Base-by-base conservation (phyloP, 805 yeast genomes). In the Wickerhamiella lipophila region DNA sequence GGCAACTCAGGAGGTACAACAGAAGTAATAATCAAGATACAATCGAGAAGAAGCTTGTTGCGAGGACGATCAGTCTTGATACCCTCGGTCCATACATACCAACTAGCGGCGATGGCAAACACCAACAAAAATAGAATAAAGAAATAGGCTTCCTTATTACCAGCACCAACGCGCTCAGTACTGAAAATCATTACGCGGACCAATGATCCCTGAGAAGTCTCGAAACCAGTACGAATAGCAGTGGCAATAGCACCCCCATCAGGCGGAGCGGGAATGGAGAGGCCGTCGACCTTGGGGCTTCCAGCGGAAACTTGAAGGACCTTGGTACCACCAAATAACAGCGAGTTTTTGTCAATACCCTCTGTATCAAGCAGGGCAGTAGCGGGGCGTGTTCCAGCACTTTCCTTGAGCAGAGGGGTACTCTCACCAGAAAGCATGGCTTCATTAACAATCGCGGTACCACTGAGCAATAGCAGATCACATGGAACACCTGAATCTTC, bases 341-440 rank as follows among this genome's bases (percentile, higher is more conserved):
- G 66, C 6, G 96, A 77, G 66, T 87, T 88, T 65, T 86, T 86
- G 66, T 92, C 98, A 42, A 85, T 61, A 32, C 94, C 88, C 51
- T 85, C 92, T 2, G 81, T 68, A 54, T 83, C 83, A 55, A 87
- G 70, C 6, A 55, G 57, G 50, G 84, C 95, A 16, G 73, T 66
- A 27, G 71, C 67, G 23, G 94, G 94, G 68, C 98, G 83, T 57
- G 84, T 75, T 55, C 77, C 78, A 55, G 88, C 77, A 2, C 95
- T 83, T 67, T 92, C 98, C 62, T 92, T 92, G 62, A 92, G 77
- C 57, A 92, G 71, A 6, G 98, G 98, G 40, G 98, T 92, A 5
- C 96, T 87, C 69, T 92, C 98, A 64, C 98, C 98, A 4, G 96
- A 85, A 50, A 92, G 78, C 98, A 92, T 92, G 21, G 98, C 98